Conservation (phyloP, 371 early-diverging fungal species). For the Actinomortierella ambigua region DNA sequence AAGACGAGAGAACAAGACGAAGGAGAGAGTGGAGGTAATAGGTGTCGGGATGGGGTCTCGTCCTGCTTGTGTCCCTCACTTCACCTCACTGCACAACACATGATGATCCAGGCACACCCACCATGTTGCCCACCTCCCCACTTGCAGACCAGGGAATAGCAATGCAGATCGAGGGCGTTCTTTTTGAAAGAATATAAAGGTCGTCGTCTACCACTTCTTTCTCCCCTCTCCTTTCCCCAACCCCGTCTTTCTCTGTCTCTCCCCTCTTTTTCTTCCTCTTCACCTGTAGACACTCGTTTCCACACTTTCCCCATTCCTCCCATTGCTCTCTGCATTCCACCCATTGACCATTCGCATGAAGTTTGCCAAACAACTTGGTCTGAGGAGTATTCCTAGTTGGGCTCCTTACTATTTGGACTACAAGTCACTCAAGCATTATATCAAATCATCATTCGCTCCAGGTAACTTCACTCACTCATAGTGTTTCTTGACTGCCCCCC, state of each 20-base stretch:
- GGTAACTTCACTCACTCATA: neutral
- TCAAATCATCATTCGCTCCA: constrained; percentile 37
- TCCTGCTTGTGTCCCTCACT: too few species aligned
- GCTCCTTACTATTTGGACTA: constrained; percentile 62
- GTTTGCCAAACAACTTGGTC: constrained; percentile 65
- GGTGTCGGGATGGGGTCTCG: too few species aligned
- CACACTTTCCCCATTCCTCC: neutral
- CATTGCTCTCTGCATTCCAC: neutral
- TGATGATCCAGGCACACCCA: too few species aligned
- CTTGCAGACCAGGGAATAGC: too few species aligned
- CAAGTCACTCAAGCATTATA: constrained; percentile 54
- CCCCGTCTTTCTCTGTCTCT: neutral
- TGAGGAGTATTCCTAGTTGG: constrained; percentile 61
- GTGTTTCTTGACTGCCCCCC: neutral
- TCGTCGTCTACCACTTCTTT: neutral
- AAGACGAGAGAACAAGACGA: too few species aligned
- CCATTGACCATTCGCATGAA: constrained; percentile 48
- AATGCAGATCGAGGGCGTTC: too few species aligned
- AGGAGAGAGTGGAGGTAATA: too few species aligned
- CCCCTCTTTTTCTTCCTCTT: neutral
- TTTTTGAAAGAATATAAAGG: neutral
- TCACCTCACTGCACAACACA: too few species aligned
- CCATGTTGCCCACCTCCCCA: too few species aligned
- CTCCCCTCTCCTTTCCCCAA: neutral
- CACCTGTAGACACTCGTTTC: too few species aligned